These are phyloP conservation scores for Geoglossum cookeanum DNA, from an alignment of 2,329 filamentous ascomycete species.

Conservation along the genomic window DNA sequence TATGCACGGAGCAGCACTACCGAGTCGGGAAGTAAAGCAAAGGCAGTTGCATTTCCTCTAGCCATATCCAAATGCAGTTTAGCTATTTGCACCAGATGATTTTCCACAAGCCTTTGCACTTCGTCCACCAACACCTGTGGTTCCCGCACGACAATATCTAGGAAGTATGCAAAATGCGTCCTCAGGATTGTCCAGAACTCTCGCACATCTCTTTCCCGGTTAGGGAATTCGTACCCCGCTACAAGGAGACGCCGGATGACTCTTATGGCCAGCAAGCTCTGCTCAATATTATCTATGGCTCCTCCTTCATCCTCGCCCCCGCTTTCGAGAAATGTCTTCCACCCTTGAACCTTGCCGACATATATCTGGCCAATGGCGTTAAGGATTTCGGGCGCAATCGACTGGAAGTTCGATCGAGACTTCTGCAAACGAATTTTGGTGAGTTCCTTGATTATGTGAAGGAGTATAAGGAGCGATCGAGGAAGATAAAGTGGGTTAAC, in stretches of 20 bases:
- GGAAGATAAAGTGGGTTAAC: slow-evolving; percentile 47
- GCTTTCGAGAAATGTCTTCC: slow-evolving; percentile 42
- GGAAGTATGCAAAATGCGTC: slow-evolving; percentile 57
- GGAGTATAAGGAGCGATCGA: slow-evolving; percentile 54
- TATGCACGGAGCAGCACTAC: slow-evolving; percentile 62
- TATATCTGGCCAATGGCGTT: slow-evolving; percentile 65
- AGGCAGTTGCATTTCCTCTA: slow-evolving; percentile 58
- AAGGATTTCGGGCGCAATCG: slow-evolving; percentile 67
- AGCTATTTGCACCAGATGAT: slow-evolving; percentile 73
- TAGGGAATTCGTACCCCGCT: slow-evolving; percentile 66
- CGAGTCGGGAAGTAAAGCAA: slow-evolving; percentile 63
- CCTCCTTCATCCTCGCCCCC: slow-evolving; percentile 39
- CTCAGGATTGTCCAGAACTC: slow-evolving; percentile 68
- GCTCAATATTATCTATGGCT: slow-evolving; percentile 46
- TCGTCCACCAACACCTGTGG: slow-evolving; percentile 30
- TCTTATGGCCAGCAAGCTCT: slow-evolving; percentile 63
- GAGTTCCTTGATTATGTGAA: slow-evolving; percentile 82
- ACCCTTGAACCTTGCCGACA: slow-evolving; percentile 47
- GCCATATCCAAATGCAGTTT: slow-evolving; percentile 86
- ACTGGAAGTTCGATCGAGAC: slow-evolving; percentile 58
- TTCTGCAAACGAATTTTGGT: slow-evolving; percentile 58
- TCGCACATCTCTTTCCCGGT: slow-evolving; percentile 55
- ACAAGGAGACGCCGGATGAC: slow-evolving; percentile 61
- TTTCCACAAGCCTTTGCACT: slow-evolving; percentile 49
- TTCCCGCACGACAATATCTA: slow-evolving; percentile 40